Base-by-base conservation (phyloP, 345 rosid species). In the Crucihimalaya himalaica region DNA sequence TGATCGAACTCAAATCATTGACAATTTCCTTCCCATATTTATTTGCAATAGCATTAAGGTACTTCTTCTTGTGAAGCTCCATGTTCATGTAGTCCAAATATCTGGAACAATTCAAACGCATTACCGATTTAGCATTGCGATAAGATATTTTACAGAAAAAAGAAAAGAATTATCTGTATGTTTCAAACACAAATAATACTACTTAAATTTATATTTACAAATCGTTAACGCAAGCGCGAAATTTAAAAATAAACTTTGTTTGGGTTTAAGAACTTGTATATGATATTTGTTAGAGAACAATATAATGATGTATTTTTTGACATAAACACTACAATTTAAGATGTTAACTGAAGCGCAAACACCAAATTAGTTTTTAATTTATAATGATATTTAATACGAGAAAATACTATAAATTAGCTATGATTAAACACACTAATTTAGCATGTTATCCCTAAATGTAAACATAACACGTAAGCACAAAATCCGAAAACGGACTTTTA, bases 11-110 rank as follows among this genome's bases (percentile, higher is more conserved):
- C 43, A 75, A 53, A 12, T 25, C 43, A 19, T 25, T 1, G 11
- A 76, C 0, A 10, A 23, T 70, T 14, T 69, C 16, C 13, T 4
- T 2, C 66, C 75, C 75, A 68, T n/a, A 62, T 15, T 1, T 25
- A 13, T 12, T 11, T 51, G 42, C 59, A 31, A 69, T 34, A 12
- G 12, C 23, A 2, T 25, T 5, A 25, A 69, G 70, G 12, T 76
- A 69, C 15, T 34, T 76, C 27, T 23, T 11, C 27, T 76, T 76
- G 32, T 54, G 70, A 34, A 8, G 52, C 45, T 76, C 79, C 79
- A 76, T 76, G 28, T 76, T 76, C 12, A 54, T 34, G 46, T 76
- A 76, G 52, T 69, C 70, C 66, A 76, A 20, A 43, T 75, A 75
- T 52, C 79, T 75, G 65, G 8, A 42, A 45, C 8, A n/a, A 16